Base-by-base conservation (phyloP, 306 rosid genomes). In the Cicer yamashitae region DNA sequence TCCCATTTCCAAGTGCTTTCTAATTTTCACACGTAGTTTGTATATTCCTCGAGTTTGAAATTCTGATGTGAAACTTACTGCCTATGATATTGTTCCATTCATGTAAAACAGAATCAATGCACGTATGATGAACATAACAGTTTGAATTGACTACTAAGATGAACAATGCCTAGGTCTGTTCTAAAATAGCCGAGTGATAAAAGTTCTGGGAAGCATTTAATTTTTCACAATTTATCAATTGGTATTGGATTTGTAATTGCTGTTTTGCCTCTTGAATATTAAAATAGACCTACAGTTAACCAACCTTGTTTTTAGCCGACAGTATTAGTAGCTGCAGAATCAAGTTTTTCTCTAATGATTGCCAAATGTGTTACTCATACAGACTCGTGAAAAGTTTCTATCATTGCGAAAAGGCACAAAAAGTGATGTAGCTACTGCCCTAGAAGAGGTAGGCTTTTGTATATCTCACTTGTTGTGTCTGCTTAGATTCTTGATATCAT, bases 321-420 rank as follows among this genome's bases (percentile, higher is more conserved):
- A 37, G 7, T 3, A 14, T n/a, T 44, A 48, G 13, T 63, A 76
- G 63, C 74, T 81, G 17, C 48, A 46, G 64, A 64, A 44, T 45
- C 30, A 59, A 74, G 45, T 41, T 51, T 52, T 61, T 69, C 25
- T 48, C 53, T 53, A 63, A 20, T 39, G 20, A 47, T 71, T 57
- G 38, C 45, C 44, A 71, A 70, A 56, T 65, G 57, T 77, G 37
- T 60, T 25, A 71, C 62, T 71, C 71, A 65, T 74, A 70, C 92
- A 96, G 99, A 97, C 90, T 64, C 99, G 99, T 56, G 99, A 96
- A 76, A 96, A 89, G 71, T 96, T 90, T 87, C 88, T 96, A 54
- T 92, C 98, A 7, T 79, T 96, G 47, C 86, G 98, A 74, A 96
- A 96, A 88, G 97, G 99, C 82, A 96, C 99, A 80, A 92, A 85